Percentiles rank a stretch among this genome's conserved stretches.
These are phyloP conservation scores for Phaffia tasmanica DNA, from an alignment of 768 basidiomycete genomes.

Conservation along the genomic window DNA sequence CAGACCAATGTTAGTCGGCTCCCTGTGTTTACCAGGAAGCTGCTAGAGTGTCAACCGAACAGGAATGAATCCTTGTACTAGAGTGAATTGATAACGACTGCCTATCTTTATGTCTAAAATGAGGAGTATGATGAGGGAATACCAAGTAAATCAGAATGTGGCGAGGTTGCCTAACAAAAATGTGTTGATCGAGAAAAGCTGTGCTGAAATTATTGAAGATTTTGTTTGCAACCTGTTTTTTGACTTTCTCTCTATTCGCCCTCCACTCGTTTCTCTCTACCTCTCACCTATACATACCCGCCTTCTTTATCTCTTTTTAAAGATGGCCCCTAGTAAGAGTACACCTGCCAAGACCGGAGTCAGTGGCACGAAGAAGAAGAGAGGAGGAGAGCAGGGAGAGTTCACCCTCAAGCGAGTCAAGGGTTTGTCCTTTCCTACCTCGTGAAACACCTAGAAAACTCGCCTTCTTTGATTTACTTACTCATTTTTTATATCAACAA, in stretches of 20 bases:
- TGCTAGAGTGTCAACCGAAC: too few relatives aligned
- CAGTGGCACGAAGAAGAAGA: conserved; percentile 33
- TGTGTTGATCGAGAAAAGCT: too few relatives aligned
- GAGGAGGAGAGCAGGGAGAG: conserved; percentile 33
- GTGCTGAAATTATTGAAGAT: too few relatives aligned
- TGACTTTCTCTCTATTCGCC: not conserved
- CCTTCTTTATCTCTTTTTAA: not conserved
- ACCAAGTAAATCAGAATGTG: too few relatives aligned
- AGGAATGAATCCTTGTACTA: too few relatives aligned
- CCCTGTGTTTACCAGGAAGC: too few relatives aligned
- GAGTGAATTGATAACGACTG: too few relatives aligned
- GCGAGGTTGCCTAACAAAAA: too few relatives aligned
- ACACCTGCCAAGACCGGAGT: conserved; percentile 21
- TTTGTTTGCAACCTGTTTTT: not conserved
- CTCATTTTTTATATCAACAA: not conserved
- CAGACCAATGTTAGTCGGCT: too few relatives aligned
- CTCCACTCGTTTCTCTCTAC: not conserved
- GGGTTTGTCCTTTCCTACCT: conserved; percentile 29
- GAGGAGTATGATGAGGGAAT: too few relatives aligned
- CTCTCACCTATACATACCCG: not conserved
- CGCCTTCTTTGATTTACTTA: not conserved
- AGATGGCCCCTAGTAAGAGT: conserved; percentile 18
- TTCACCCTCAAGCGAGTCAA: conserved; percentile 39
- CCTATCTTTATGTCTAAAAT: too few relatives aligned
- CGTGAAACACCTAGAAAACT: not conserved